Conservation (phyloP, 2,329 filamentous ascomycete species). For the Trichophyton equinum region DNA sequence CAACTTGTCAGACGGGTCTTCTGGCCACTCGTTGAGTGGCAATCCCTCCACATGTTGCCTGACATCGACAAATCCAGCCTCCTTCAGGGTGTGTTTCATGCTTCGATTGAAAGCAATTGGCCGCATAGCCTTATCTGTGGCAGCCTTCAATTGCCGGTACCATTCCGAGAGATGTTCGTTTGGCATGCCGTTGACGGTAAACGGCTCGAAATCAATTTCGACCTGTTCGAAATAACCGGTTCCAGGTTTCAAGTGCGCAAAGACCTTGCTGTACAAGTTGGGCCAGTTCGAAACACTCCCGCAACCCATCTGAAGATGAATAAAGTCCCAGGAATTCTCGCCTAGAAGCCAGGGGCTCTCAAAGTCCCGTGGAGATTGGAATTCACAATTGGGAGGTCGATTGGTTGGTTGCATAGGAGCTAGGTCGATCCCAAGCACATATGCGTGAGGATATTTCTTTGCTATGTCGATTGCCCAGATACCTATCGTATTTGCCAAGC, state of each 20-base stretch:
- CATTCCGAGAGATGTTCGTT: constrained; percentile 49
- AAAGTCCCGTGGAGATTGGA: constrained; percentile 59
- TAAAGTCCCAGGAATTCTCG: constrained; percentile 63
- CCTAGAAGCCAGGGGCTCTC: constrained; percentile 61
- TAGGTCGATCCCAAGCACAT: constrained; percentile 51
- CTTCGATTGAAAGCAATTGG: constrained; percentile 51
- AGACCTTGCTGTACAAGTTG: constrained; percentile 57
- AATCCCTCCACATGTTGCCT: constrained; percentile 55
- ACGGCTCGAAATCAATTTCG: constrained; percentile 72
- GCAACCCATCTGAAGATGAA: constrained; percentile 67
- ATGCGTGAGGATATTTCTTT: constrained; percentile 48
- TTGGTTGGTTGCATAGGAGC: constrained; percentile 52
- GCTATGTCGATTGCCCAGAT: constrained; percentile 75
- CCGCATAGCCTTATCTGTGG: constrained; percentile 52
- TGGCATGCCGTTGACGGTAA: constrained; percentile 40
- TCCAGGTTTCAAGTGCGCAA: constrained; percentile 62
- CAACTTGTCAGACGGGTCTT: constrained; percentile 50
- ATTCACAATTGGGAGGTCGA: constrained; percentile 57
- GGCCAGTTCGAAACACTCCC: constrained; percentile 70
- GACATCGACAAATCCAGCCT: constrained; percentile 69
- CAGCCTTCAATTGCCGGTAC: constrained; percentile 55
- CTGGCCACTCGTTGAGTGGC: constrained; percentile 62
- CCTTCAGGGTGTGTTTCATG: constrained; percentile 49
- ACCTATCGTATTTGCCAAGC: constrained; percentile 4
- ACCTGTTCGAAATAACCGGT: constrained; percentile 71